Conservation (phyloP, 192 early-diverging fungal species). For the Coemansia sp. region DNA sequence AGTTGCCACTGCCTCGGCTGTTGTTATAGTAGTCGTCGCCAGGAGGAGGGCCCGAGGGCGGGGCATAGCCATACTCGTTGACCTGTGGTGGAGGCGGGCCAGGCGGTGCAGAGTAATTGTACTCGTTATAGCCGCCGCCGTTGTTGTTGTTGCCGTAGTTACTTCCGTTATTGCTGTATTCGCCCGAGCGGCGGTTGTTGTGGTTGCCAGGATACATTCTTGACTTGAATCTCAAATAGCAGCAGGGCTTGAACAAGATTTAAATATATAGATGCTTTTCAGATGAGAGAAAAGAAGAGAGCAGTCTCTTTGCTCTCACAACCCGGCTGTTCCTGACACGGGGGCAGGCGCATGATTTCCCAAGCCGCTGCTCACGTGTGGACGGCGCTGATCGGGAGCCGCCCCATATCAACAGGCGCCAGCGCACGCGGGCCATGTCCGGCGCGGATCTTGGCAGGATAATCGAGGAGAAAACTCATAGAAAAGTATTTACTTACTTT, state of each 20-base stretch:
- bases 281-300: conserved; percentile 1
- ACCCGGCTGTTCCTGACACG: too few relatives aligned
- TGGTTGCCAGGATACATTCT: conserved; percentile 44
- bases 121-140: not conserved
- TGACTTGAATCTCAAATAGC: conserved; percentile 1
- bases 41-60: conserved; percentile 8
- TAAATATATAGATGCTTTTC: not conserved
- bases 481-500: not conserved
- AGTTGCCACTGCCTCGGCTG: conserved; percentile 5
- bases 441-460: not conserved
- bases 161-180: conserved; percentile 15
- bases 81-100: conserved; percentile 12
- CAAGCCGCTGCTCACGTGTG: not conserved
- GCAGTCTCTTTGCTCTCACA: too few relatives aligned
- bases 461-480: not conserved
- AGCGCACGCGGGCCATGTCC: not conserved
- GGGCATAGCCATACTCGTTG: not conserved
- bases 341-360: not conserved
- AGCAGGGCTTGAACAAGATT: not conserved
- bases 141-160: conserved; percentile 5
- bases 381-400: not conserved
- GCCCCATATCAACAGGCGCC: not conserved
- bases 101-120: conserved; percentile 21
- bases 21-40: conserved; percentile 5
- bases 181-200: conserved; percentile 14